Evolutionary conservation across 805 yeast genomes (phyloP).

Genomic region (Sugiyamaella marilandica): DNA sequence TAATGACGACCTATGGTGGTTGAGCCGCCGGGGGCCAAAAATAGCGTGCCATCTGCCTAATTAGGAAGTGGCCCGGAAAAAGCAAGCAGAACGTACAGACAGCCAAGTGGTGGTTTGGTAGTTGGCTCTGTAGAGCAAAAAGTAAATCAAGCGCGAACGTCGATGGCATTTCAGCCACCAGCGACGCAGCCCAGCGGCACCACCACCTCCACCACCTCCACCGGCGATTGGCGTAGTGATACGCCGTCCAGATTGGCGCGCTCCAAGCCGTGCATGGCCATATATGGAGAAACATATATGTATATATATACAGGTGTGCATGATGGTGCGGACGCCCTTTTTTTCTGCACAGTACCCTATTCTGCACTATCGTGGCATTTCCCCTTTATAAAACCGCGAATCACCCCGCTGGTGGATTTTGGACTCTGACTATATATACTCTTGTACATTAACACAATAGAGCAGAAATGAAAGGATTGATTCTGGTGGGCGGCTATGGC

Average conservation of each 20-base stretch:
- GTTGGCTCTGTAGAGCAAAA: too few relatives aligned
- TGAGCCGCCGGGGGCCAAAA: background rate
- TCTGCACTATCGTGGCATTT: background rate
- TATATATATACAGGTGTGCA: background rate
- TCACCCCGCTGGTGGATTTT: background rate
- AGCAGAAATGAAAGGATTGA: constrained; percentile 81
- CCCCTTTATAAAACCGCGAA: too few relatives aligned
- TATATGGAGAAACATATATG: background rate
- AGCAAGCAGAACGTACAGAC: background rate
- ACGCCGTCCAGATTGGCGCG: too few relatives aligned
- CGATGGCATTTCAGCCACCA: too few relatives aligned
- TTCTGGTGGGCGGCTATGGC: constrained; percentile 99
- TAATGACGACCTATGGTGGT: background rate
- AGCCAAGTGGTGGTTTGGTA: too few relatives aligned
- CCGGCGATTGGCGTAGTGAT: too few relatives aligned
- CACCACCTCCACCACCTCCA: too few relatives aligned
- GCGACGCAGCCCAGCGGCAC: too few relatives aligned
- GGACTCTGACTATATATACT: constrained; percentile 3
- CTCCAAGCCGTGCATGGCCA: too few relatives aligned
- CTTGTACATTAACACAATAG: background rate
- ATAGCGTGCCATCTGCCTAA: background rate
- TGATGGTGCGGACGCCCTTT: background rate
- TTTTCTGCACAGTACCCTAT: constrained; percentile 1
- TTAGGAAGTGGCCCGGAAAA: background rate
- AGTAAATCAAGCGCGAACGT: too few relatives aligned